Evolutionary conservation across 495 filamentous ascomycete genomes (phyloP), one percentile per base, ranked within the genome.

Genomic region (Daldinia concentrica): DNA sequence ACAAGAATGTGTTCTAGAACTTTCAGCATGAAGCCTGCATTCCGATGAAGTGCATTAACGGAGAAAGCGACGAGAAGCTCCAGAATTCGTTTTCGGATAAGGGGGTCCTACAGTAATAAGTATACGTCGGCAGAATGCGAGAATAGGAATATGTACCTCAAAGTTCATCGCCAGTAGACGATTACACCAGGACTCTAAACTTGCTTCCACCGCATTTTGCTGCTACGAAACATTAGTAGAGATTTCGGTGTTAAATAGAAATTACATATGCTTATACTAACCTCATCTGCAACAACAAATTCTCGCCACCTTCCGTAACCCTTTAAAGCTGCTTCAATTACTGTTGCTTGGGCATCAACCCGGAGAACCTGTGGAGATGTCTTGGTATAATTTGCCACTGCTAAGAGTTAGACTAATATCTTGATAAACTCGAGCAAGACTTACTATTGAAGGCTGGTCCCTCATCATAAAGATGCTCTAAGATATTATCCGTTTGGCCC

Each of bases 1-100:
- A 93, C 90, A 29, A 99, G 87, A 62, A 96, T 93, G 74, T 97
- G 91, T 74, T 97, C 93, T 9, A 98, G 86, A 26, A 97, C 91
- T 68, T 90, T 92, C 32, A 97, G 82, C 73, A 95, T 95, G 78
- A 97, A 92, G 27, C 84, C 85, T 1, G 92, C 85, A 37, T 91
- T 91, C 62, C 89, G 89, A 68, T 92, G 88, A n/a, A 97, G 83
- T 4, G 92, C 92, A 32, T 86, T 91, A 0, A 92, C 92, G 0
- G 94, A 94, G 72, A 98, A 91, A 22, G 91, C 91, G 39, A 97
- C 93, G 51, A 92, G 86, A 39, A 96, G 86, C 71, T 95, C 92
- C 14, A 98, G 86, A 26, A 95, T 85, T 71, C 93, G 87, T 74
- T 94, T 93, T 59, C 91, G 89, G 63, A 99, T 89, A 27, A 94